Conservation (phyloP, 495 filamentous ascomycete genomes). For the Sphaerosporella brunnea region DNA sequence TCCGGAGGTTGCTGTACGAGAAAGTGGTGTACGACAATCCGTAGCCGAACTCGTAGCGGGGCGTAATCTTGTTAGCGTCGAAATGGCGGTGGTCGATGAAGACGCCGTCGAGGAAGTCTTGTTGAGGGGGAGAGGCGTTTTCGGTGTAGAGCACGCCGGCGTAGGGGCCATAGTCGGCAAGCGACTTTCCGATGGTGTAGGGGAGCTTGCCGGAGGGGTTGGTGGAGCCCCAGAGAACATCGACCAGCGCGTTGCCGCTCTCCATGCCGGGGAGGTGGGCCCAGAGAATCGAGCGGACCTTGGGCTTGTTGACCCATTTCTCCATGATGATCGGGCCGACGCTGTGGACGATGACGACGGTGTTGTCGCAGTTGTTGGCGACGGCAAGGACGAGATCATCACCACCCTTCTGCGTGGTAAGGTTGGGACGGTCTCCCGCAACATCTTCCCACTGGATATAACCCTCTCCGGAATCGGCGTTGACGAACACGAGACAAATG, state of each 20-base stretch:
- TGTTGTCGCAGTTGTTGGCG: slow-evolving; percentile 39
- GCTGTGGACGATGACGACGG: slow-evolving; percentile 45
- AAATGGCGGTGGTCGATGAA: slow-evolving; percentile 53
- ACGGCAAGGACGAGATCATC: slow-evolving; percentile 41
- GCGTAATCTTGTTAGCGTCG: slow-evolving; percentile 42
- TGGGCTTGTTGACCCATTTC: slow-evolving; percentile 40
- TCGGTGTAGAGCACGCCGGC: slow-evolving; percentile 28
- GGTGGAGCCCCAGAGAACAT: slow-evolving; percentile 42
- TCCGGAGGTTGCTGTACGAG: slow-evolving; percentile 27
- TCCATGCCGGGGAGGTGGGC: slow-evolving; percentile 47
- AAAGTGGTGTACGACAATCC: slow-evolving; percentile 56
- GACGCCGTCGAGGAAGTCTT: slow-evolving; percentile 48
- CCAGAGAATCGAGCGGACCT: slow-evolving; percentile 45
- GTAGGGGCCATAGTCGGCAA: slow-evolving; percentile 39
- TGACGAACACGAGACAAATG: slow-evolving; percentile 42
- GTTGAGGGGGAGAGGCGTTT: slow-evolving; percentile 30
- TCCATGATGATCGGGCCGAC: slow-evolving; percentile 42
- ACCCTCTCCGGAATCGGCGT: slow-evolving; percentile 47
- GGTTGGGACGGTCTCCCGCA: slow-evolving; percentile 40
- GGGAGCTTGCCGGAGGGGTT: slow-evolving; percentile 49
- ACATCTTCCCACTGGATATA: slow-evolving; percentile 46
- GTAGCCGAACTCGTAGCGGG: slow-evolving; percentile 55
- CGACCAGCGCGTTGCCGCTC: slow-evolving; percentile 37
- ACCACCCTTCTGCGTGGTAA: slow-evolving; percentile 30
- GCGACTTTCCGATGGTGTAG: slow-evolving; percentile 50